Conservation (phyloP, 176 grass and related monocot species). For the Cocos nucifera region DNA sequence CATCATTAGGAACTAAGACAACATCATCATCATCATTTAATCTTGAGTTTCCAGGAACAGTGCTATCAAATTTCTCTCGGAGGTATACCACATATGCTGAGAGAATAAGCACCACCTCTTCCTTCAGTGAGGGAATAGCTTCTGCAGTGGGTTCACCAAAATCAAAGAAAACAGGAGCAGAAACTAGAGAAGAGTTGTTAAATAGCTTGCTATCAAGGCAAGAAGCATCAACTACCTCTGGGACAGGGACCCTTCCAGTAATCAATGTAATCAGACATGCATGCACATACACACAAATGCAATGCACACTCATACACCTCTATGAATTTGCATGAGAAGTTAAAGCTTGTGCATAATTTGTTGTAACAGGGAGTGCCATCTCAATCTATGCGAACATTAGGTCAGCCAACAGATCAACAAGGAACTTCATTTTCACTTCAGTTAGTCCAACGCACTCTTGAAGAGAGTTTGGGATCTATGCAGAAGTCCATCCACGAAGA, state of each 20-base stretch:
- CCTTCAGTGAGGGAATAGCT: conserved; percentile 77
- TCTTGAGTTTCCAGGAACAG: conserved; percentile 35
- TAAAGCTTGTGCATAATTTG: conserved; percentile 16
- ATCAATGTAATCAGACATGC: conserved; percentile 54
- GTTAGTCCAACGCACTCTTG: conserved; percentile 82
- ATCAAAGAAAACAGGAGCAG: conserved; percentile 80
- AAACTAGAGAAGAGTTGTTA: conserved; percentile 82
- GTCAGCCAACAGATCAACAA: conserved; percentile 45
- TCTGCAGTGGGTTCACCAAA: conserved; percentile 74
- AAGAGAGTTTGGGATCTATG: conserved; percentile 75
- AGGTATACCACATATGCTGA: conserved; percentile 56
- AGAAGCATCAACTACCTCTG: conserved; percentile 36
- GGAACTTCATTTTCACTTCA: conserved; percentile 84
- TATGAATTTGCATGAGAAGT: conserved; percentile 5
- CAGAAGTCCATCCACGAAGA: conserved; percentile 91
- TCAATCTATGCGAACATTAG: conserved; percentile 32
- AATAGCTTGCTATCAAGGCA: conserved; percentile 56
- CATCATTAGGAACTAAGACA: conserved; percentile 29
- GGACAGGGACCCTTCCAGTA: conserved; percentile 33
- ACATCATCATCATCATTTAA: conserved; percentile 12
- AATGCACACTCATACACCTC: background rate
- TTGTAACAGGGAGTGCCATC: conserved; percentile 40
- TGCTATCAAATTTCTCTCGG: conserved; percentile 25
- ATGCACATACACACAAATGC: background rate
- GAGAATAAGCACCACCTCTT: conserved; percentile 61